Evolutionary conservation across 805 yeast genomes (phyloP), one percentile per base, ranked within the genome.

Genomic region (Spathaspora girioi): DNA sequence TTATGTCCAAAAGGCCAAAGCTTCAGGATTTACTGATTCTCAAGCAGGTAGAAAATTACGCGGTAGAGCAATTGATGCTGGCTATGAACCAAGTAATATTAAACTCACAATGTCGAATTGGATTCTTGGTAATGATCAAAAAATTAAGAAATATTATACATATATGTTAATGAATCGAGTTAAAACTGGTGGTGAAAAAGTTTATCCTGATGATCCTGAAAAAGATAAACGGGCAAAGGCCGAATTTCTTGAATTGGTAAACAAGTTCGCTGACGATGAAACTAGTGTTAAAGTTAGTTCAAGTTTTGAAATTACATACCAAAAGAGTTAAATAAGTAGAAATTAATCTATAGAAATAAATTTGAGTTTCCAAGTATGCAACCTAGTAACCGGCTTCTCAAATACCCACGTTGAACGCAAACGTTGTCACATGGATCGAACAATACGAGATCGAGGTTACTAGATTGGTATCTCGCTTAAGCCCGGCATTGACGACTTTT

Each of bases 1-100:
- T 43, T 47, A 51, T 32, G 38, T 26, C 1, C 11, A 35, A 9
- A 50, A 45, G 26, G 53, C 54, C 6, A 27, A 50, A n/a, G 46
- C 47, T 15, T 53, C 53, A 10, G 47, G 55, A 10, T 35, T 10
- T 15, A 58, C 62, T 6, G 54, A 50, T 46, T 15, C 42, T n/a
- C 48, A 32, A 12, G 57, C 59, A 4, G 67, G 67, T 18, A 54
- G 65, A 26, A 42, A 51, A 19, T 50, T 63, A 45, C 52, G 53
- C 19, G 50, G 35, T 7, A 50, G 52, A 23, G 65, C 63, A 15
- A 15, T 60, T 1, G 50, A 50, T 12, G 62, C 61, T 3, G 67
- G 67, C 1, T 60, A 56, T 48, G 46, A 54, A 6, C 49, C 50
- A 27, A 23, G 38, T 9, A 5, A 44, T 18, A 52, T 62, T 12